These are phyloP conservation scores for Acanthochlamys bracteata DNA, from an alignment of 106 monocot species.

Conservation along the genomic window DNA sequence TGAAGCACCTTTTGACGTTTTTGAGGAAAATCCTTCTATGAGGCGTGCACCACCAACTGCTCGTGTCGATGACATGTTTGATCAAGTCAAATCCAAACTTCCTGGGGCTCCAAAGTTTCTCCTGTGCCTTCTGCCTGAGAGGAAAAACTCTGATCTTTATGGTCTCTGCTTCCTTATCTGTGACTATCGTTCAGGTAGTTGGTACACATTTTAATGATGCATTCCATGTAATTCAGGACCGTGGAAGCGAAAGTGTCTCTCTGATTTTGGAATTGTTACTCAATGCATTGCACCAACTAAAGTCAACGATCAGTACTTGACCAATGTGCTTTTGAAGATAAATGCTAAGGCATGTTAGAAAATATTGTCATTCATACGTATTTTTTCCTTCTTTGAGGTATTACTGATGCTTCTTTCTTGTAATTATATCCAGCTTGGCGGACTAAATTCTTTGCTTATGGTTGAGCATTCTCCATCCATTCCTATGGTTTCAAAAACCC, in stretches of 20 bases:
- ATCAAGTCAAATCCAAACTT: constrained; percentile 42
- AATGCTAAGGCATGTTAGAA: constrained; percentile 59
- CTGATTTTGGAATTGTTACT: constrained; percentile 80
- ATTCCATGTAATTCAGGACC: constrained; percentile 42
- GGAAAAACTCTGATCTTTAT: constrained; percentile 82
- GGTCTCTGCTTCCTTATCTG: constrained; percentile 29
- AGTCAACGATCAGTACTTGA: constrained; percentile 84
- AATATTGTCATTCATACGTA: not conserved
- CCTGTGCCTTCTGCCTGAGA: constrained; percentile 79
- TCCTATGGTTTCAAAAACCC: constrained; percentile 12
- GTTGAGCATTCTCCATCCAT: constrained; percentile 37
- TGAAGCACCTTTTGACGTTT: constrained; percentile 49
- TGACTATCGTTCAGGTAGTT: not conserved
- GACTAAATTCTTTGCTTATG: constrained; percentile 66
- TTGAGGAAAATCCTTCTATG: constrained; percentile 56
- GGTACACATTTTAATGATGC: not conserved
- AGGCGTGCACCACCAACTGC: constrained; percentile 40
- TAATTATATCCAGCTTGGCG: constrained; percentile 54
- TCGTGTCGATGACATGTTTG: constrained; percentile 78
- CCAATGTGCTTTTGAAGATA: constrained; percentile 84
- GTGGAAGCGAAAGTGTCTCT: constrained; percentile 80
- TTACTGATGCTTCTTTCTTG: not conserved
- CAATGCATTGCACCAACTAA: constrained; percentile 70
- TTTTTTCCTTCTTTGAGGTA: not conserved
- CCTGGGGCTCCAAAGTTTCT: constrained; percentile 66